These are phyloP conservation scores for Alternaria panax DNA, from an alignment of 2,329 filamentous ascomycete genomes.

Conservation along the genomic window DNA sequence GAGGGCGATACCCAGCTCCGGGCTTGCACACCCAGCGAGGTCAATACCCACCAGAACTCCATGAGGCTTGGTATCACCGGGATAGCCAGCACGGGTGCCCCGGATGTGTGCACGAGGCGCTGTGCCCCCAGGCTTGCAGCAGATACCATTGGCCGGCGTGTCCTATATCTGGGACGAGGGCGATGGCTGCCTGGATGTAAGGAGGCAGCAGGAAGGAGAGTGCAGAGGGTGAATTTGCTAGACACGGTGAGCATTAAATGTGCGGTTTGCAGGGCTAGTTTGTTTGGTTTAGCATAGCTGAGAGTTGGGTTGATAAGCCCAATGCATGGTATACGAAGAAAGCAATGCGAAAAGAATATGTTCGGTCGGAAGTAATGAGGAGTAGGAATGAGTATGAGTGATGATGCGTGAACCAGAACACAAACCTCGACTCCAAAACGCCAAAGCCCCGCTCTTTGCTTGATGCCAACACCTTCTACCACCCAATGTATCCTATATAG, in stretches of 20 bases:
- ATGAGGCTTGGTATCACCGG: background rate
- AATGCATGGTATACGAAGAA: background rate
- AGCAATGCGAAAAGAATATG: too few relatives aligned
- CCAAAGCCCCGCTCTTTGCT: background rate
- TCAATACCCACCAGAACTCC: background rate
- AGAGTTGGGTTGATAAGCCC: background rate
- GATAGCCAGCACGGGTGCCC: background rate
- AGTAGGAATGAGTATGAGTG: fast-evolving
- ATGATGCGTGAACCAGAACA: background rate
- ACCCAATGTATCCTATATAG: constrained; percentile 18
- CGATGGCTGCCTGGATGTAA: background rate
- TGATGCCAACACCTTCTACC: background rate
- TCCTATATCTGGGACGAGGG: background rate
- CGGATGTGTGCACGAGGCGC: background rate
- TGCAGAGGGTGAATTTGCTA: background rate
- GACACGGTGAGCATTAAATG: background rate
- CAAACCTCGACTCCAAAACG: background rate
- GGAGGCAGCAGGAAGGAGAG: background rate
- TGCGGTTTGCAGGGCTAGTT: background rate
- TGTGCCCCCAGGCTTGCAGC: background rate
- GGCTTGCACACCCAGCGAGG: background rate
- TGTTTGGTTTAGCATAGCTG: background rate
- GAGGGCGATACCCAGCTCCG: background rate
- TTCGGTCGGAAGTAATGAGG: fast-evolving
- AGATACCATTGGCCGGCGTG: background rate